Percentiles rank a stretch among this genome's conserved stretches.
Evolutionary conservation across 2,329 filamentous ascomycete species (phyloP).

Genomic region (Aureobasidium pullulans): DNA sequence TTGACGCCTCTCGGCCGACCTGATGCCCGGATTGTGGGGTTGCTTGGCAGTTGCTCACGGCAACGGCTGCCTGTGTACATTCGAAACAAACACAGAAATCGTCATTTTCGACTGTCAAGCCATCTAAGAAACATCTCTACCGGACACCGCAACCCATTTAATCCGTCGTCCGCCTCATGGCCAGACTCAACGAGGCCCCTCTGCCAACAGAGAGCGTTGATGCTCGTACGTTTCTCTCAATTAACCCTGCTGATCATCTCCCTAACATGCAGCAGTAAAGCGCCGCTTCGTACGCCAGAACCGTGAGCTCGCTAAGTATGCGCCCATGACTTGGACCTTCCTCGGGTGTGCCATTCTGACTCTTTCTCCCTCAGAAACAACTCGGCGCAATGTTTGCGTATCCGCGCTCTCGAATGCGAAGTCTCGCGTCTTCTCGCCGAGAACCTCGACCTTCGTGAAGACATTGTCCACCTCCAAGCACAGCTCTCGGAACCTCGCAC

Average conservation of each 20-base stretch:
- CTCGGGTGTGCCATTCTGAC: background rate
- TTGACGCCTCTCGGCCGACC: background rate
- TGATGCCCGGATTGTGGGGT: too few relatives aligned
- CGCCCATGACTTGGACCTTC: background rate
- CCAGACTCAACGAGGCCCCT: slow-evolving; percentile 68
- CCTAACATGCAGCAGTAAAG: slow-evolving; percentile 50
- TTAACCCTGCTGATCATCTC: background rate
- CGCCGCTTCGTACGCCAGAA: slow-evolving; percentile 76
- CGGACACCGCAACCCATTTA: background rate
- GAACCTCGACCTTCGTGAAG: slow-evolving; percentile 64
- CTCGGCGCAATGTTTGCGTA: slow-evolving; percentile 67
- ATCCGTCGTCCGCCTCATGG: slow-evolving; percentile 46
- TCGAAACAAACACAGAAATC: slow-evolving; percentile 1
- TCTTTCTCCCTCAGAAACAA: slow-evolving; percentile 49
- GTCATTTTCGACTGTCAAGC: background rate
- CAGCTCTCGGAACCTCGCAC: slow-evolving; percentile 54
- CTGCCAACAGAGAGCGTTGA: slow-evolving; percentile 56
- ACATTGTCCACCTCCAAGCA: slow-evolving; percentile 62
- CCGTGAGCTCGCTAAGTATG: slow-evolving; percentile 63
- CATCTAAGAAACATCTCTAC: background rate
- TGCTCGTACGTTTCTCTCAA: slow-evolving; percentile 50
- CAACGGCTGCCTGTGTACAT: background rate
- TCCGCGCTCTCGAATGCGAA: slow-evolving; percentile 69
- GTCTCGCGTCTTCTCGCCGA: slow-evolving; percentile 68
- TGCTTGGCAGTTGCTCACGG: slow-evolving; percentile 2